Evolutionary conservation across 108 stramenopile species (phyloP).

Genomic region (Skeletonema costatum): DNA sequence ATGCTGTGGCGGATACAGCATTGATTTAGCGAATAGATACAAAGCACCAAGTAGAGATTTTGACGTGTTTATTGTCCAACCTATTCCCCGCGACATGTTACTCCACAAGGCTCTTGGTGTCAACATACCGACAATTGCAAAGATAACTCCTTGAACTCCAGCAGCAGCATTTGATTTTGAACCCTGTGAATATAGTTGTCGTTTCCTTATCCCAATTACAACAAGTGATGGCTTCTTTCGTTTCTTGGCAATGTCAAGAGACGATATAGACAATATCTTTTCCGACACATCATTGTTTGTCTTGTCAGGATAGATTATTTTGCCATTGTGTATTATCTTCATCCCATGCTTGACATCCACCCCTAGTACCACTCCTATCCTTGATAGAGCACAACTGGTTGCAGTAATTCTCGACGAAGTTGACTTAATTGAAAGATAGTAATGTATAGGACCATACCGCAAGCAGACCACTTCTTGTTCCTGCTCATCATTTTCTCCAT

Average conservation of each 20-base stretch:
- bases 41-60: constrained; percentile 24
- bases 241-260: constrained; percentile 20
- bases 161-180: not conserved
- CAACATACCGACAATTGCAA: constrained; percentile 1
- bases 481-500: not conserved
- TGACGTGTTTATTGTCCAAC: constrained; percentile 5
- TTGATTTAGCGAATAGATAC: constrained; percentile 23
- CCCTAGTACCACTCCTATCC: not conserved
- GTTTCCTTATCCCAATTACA: constrained; percentile 37
- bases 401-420: not conserved
- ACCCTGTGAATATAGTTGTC: not conserved
- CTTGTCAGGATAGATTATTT: constrained; percentile 24
- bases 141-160: not conserved
- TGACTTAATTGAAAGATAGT: not conserved
- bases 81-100: not conserved
- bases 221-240: constrained; percentile 47
- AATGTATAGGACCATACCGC: not conserved
- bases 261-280: constrained; percentile 33
- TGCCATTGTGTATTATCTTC: constrained; percentile 44
- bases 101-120: constrained; percentile 13
- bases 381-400: not conserved
- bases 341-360: constrained; percentile 3
- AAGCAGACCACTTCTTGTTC: not conserved
- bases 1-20: constrained; percentile 30
- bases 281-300: constrained; percentile 14